A percentile compares a stretch with the other conserved stretches of the same genome.
These are phyloP conservation scores for Dryadomyces sulphureus DNA, from an alignment of 2,329 filamentous ascomycete genomes.

Conservation along the genomic window DNA sequence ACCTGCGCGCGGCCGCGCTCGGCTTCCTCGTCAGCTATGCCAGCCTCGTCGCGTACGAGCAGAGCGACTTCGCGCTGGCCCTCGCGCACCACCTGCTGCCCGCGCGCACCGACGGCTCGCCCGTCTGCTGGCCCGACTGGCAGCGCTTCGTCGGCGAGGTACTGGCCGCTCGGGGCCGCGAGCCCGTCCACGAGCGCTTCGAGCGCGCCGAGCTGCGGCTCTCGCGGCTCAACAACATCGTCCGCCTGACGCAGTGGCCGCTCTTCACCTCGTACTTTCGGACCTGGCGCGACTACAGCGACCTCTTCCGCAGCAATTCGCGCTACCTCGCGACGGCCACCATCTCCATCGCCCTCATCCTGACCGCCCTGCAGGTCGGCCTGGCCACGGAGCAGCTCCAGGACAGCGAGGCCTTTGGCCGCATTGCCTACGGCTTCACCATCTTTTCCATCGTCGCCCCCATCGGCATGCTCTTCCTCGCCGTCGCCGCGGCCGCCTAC, in stretches of 20 bases:
- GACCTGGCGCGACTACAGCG: constrained; percentile 8
- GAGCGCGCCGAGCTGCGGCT: constrained; percentile 11
- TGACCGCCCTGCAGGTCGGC: constrained; percentile 29
- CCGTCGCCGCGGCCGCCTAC: constrained; percentile 5
- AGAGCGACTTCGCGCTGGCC: constrained; percentile 11
- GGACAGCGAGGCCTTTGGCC: constrained; percentile 17
- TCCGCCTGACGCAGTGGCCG: constrained; percentile 7
- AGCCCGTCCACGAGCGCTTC: constrained; percentile 11
- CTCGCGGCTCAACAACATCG: constrained; percentile 10
- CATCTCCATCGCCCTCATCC: constrained; percentile 23
- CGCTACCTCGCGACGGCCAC: constrained; percentile 19
- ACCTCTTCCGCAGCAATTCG: constrained; percentile 23
- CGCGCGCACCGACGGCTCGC: not conserved
- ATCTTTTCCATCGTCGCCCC: constrained; percentile 11
- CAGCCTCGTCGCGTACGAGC: constrained; percentile 9
- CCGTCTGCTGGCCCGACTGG: constrained; percentile 9
- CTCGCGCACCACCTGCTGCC: constrained; percentile 9
- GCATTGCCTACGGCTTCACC: constrained; percentile 24
- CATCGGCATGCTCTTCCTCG: constrained; percentile 4
- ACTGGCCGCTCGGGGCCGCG: constrained; percentile 4
- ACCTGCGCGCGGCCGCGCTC: constrained; percentile 6
- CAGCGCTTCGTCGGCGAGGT: constrained; percentile 8
- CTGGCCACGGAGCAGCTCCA: constrained; percentile 18
- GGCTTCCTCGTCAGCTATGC: constrained; percentile 12
- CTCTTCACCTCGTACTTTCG: constrained; percentile 7